phyloP scores from a whole-genome alignment of 805 yeast species.

The Wickerhamomyces pijperi region DNA sequence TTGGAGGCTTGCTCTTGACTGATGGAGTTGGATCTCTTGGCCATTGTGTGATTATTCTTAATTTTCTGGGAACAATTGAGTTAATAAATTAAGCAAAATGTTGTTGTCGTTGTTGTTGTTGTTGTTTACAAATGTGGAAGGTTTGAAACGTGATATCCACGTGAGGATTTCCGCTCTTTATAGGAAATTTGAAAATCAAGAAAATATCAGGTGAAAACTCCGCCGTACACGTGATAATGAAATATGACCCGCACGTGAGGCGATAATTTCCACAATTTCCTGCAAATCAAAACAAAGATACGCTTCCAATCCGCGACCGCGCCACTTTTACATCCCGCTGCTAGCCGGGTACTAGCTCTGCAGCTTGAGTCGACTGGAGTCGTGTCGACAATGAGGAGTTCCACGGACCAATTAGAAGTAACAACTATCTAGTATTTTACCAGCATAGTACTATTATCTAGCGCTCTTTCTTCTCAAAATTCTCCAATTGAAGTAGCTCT shows the following conservation, averaged over 20 bases:
- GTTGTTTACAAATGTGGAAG: background rate
- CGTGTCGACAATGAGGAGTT: too few relatives aligned
- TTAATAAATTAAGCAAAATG: background rate
- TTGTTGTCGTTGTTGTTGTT: constrained; percentile 1
- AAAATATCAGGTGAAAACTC: background rate
- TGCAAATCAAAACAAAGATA: too few relatives aligned
- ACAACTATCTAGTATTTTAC: too few relatives aligned
- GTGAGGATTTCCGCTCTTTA: constrained; percentile 12
- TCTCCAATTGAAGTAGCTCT: too few relatives aligned
- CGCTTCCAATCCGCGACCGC: too few relatives aligned
- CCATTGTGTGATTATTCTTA: background rate
- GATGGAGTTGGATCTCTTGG: background rate
- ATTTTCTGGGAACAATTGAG: too few relatives aligned
- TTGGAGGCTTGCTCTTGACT: background rate
- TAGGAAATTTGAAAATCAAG: background rate
- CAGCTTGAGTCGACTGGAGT: too few relatives aligned
- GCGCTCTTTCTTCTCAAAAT: too few relatives aligned
- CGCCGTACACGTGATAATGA: background rate
- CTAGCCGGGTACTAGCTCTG: too few relatives aligned
- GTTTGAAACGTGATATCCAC: constrained; percentile 14
- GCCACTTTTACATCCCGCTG: too few relatives aligned
- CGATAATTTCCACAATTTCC: background rate
- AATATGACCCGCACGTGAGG: background rate
- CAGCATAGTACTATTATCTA: too few relatives aligned
- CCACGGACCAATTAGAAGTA: too few relatives aligned